Conservation (phyloP, 139 green algal genomes). For the Chlorella sp. region DNA sequence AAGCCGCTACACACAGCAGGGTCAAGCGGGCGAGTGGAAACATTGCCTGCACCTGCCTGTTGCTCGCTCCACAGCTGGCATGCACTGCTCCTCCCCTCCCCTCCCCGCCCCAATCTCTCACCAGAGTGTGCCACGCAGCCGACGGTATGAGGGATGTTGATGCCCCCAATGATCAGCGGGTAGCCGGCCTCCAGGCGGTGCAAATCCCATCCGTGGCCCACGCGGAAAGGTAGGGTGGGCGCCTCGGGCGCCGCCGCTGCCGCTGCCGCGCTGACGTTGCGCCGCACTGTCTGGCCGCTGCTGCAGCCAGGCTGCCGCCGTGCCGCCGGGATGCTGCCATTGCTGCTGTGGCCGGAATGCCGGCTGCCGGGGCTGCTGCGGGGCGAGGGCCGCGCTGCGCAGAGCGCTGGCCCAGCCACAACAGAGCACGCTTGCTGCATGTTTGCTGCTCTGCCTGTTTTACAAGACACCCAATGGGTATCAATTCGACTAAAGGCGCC, state of each 20-base stretch:
- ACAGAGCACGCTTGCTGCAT: constrained; percentile 3
- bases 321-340: not conserved
- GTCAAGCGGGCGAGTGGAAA: not conserved
- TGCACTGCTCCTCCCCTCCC: not conserved
- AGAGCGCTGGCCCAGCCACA: not conserved
- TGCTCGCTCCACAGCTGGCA: not conserved
- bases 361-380: not conserved
- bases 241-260: constrained; percentile 10
- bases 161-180: constrained; percentile 94
- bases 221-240: constrained; percentile 65
- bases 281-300: not conserved
- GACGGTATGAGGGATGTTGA: constrained; percentile 95
- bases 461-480: no score
- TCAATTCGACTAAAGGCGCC: no score
- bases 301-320: not conserved
- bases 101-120: not conserved
- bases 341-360: not conserved
- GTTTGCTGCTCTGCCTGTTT: not conserved
- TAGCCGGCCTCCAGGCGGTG: constrained; percentile 91
- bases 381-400: not conserved
- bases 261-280: constrained; percentile 2
- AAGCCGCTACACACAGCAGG: no score
- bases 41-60: no score
- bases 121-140: constrained; percentile 96
- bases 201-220: constrained; percentile 93